Evolutionary conservation across 225 moss, liverwort and hornwort species (phyloP), one percentile per base, ranked within the genome.

Genomic region (Bryum argenteum): DNA sequence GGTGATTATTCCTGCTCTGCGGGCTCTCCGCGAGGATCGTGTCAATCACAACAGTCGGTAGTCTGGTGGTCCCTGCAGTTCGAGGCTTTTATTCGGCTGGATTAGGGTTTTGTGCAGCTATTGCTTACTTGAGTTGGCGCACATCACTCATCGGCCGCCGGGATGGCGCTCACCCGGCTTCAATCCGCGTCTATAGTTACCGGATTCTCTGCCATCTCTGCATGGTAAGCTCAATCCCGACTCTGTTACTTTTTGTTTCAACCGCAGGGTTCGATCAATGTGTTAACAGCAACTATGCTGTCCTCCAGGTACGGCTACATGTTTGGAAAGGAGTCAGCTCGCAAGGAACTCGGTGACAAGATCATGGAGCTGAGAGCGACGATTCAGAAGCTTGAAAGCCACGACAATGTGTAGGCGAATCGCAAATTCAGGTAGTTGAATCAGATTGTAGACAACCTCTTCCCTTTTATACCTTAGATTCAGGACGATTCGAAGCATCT

Each of bases 321-420:
- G 92, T 92, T 90, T 78, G 95, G 95, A 69, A 95, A 83, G 79
- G 95, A 95, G 78, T 67, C 87, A 50, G 95, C 92, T 12, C 80
- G 95, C 59, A 84, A 75, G 80, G 92, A 95, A 80, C 82, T 95
- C 52, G 81, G 41, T 17, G 95, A 79, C 11, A 95, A 86, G 73
- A 82, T 95, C 20, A 90, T 67, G 52, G 85, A 79, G 18, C 38
- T 85, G 70, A 79, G 50, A 77, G 77, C 58, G 9, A 79, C 71
- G 42, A 43, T 85, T 8, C 71, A 79, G 73, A 79, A 85, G 73
- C 82, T 82, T 54, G 85, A 85, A 66, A 77, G 74, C 48, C 76
- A 76, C 40, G 82, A 82, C 69, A 79, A 71, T 21, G 76, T 61
- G 54, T 82, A 79, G 82, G 76, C 14, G 42, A 51, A 60, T 67